A percentile compares a stretch with the other conserved stretches of the same genome.
Evolutionary conservation across 768 basidiomycete genomes (phyloP).

Genomic region (Pisolithus orientalis): DNA sequence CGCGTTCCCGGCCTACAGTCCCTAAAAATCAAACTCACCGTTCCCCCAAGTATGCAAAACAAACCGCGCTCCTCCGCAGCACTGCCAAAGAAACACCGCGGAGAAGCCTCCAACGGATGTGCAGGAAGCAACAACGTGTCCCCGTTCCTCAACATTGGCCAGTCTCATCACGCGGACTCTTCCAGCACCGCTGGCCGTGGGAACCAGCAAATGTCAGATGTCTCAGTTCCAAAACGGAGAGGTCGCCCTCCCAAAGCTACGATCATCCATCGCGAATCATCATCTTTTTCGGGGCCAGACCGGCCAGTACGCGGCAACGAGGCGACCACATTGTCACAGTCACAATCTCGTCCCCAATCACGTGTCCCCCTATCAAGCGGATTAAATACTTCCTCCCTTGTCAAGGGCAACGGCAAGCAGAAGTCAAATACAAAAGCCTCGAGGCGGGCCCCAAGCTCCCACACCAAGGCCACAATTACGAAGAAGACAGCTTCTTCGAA

Average conservation of each 20-base stretch:
- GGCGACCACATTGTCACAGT: constrained; percentile 29
- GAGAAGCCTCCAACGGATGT: constrained; percentile 34
- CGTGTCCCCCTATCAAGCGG: constrained; percentile 13
- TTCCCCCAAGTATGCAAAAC: constrained; percentile 51
- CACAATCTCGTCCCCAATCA: constrained; percentile 31
- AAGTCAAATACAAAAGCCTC: constrained; percentile 28
- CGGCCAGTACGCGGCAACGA: constrained; percentile 25
- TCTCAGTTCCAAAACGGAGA: constrained; percentile 37
- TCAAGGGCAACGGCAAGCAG: constrained; percentile 12
- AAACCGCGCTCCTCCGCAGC: constrained; percentile 29
- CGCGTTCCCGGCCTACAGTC: constrained; percentile 23
- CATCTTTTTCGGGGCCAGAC: constrained; percentile 11
- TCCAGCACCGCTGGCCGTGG: constrained; percentile 27
- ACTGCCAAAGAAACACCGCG: constrained; percentile 24
- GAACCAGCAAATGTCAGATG: constrained; percentile 10
- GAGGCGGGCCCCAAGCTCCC: constrained; percentile 32
- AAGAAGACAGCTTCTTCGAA: constrained; percentile 16
- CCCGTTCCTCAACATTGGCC: constrained; percentile 6
- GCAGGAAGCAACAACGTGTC: constrained; percentile 19
- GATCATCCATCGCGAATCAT: constrained; percentile 26
- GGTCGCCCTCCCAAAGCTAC: constrained; percentile 52
- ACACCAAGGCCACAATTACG: constrained; percentile 32
- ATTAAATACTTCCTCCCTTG: constrained; percentile 16
- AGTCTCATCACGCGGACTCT: constrained; percentile 5
- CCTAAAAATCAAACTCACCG: constrained; percentile 70